phyloP scores from a whole-genome alignment of 176 grass and related monocot species.

The Musa acuminata region DNA sequence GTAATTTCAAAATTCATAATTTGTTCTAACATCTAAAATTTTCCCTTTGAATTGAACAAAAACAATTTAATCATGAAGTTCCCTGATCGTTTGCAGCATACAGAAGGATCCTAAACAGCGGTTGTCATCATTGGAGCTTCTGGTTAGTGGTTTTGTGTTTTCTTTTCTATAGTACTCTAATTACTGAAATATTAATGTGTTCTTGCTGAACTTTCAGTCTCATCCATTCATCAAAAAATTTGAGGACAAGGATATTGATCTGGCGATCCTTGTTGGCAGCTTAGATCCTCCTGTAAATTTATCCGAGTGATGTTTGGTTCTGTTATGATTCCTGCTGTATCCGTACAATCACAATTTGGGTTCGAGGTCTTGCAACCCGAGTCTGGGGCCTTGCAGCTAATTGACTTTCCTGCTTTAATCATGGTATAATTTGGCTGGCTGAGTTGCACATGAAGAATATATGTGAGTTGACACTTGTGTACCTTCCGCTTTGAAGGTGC shows the following conservation, averaged over 20 bases:
- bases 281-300: constrained; percentile 79
- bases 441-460: background rate
- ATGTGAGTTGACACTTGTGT: background rate
- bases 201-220: constrained; percentile 31
- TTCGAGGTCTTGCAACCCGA: background rate
- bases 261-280: constrained; percentile 55
- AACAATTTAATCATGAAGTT: background rate
- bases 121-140: constrained; percentile 70
- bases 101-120: constrained; percentile 64
- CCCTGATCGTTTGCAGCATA: constrained; percentile 39
- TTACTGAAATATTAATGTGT: background rate
- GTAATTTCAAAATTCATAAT: background rate
- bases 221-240: constrained; percentile 97
- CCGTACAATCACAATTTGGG: background rate
- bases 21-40: background rate
- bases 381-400: background rate
- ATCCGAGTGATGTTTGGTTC: constrained; percentile 28
- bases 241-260: constrained; percentile 78
- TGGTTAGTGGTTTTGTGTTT: constrained; percentile 44
- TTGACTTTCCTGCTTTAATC: background rate
- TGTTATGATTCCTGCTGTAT: background rate
- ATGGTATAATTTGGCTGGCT: background rate
- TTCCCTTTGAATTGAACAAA: background rate
- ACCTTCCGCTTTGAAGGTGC: background rate
- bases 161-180: background rate